Conservation (phyloP, 768 basidiomycete genomes). For the Pleurotus sapidus region DNA sequence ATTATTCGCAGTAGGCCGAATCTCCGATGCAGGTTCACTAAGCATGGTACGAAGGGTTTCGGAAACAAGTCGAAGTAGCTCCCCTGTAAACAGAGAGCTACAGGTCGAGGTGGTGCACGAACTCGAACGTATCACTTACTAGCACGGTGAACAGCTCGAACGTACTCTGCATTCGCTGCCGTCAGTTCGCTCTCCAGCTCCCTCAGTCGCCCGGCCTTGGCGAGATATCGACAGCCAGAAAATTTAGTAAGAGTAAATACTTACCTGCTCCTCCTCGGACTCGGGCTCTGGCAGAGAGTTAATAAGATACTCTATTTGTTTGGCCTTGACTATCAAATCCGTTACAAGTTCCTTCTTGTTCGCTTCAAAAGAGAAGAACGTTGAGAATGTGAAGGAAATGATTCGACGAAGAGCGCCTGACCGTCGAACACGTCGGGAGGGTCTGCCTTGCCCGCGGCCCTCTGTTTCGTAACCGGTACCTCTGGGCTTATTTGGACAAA, state of each 20-base stretch:
- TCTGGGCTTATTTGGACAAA: constrained; percentile 77
- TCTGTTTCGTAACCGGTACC: constrained; percentile 81
- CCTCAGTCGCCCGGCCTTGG: constrained; percentile 64
- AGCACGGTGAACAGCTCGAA: constrained; percentile 66
- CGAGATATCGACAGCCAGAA: neutral
- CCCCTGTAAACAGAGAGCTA: constrained; percentile 35
- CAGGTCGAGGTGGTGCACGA: neutral
- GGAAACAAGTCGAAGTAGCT: constrained; percentile 57
- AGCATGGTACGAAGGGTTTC: constrained; percentile 58
- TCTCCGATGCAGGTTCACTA: constrained; percentile 42
- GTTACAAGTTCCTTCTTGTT: constrained; percentile 83
- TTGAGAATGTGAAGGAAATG: neutral
- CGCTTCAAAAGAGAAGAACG: constrained; percentile 36
- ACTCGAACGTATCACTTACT: constrained; percentile 46
- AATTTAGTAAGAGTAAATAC: constrained; percentile 7
- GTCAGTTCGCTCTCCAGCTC: constrained; percentile 69
- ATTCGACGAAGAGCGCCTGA: constrained; percentile 17
- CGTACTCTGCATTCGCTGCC: constrained; percentile 73
- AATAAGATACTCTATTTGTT: constrained; percentile 85
- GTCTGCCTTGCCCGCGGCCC: constrained; percentile 71
- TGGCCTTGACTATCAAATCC: constrained; percentile 83
- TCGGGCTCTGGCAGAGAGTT: constrained; percentile 77
- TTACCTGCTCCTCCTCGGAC: constrained; percentile 72
- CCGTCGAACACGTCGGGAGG: constrained; percentile 75
- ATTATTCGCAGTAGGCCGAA: too few relatives aligned